Evolutionary conservation across 805 yeast species (phyloP), one percentile per base, ranked within the genome.

Genomic region (Barnettozyma salicaria): DNA sequence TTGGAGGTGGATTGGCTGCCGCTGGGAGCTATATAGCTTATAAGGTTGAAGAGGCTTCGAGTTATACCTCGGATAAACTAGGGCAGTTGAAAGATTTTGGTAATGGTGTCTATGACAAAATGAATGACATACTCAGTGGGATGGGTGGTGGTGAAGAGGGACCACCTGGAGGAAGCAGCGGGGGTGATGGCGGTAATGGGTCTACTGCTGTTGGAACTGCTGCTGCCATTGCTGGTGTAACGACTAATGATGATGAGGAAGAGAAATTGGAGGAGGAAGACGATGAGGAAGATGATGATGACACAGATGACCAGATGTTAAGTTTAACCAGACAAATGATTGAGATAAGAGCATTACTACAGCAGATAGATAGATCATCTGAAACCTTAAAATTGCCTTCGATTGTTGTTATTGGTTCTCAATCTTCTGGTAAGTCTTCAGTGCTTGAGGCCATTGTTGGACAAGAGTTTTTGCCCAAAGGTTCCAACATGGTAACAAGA

Each of bases 401-500:
- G 0, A 92, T 92, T 50, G 97, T 92, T 21, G 98, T 92, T 3
- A 76, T 92, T 44, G 99, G 99, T 0, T 90, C 97, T 1, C 99
- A 92, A 64, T 84, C 95, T 7, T 85, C 96, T 29, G 99, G 99
- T 30, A 92, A 92, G 59, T 87, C 97, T 0, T 90, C 97, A 1
- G 98, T 92, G 1, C 69, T 92, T 32, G 98, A 92, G 59, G 76
- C 96, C 6, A 84, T 92, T 40, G 99, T 92, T 5, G 99, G 99
- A n/a, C 95, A 85, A 50, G 97, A 92, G 57, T 92, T 92, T 49
- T 65, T 92, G 40, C 99, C 99, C 24, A 92, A 92, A 60, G 99
- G 99, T 22, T 76, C 86, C 28, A 92, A 94, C 56, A 94, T 92
- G 98, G 98, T 94, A 23, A 92, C 99, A 0, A 76, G 97, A 59